These are phyloP conservation scores for Umbellularia californica DNA, from an alignment of 164 flowering plant species.

Conservation along the genomic window DNA sequence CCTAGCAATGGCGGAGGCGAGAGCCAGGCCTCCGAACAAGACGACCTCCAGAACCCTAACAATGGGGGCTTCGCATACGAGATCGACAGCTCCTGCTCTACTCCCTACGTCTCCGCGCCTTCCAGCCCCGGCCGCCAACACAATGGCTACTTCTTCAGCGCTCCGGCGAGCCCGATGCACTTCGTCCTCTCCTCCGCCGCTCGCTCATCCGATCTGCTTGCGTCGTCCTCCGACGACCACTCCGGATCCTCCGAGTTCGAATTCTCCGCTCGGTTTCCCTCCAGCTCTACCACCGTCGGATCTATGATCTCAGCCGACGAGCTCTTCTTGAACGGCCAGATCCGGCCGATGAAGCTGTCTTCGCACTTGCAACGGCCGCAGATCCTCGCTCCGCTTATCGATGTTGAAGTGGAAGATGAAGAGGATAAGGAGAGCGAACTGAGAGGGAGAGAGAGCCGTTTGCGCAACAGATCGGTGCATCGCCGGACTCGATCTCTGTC, in stretches of 20 bases:
- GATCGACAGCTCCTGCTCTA: constrained; percentile 58
- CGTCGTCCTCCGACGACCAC: constrained; percentile 8
- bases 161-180: constrained; percentile 72
- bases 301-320: constrained; percentile 76
- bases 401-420: constrained; percentile 41
- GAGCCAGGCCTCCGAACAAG: constrained; percentile 10
- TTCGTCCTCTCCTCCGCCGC: constrained; percentile 22
- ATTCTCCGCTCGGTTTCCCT: constrained; percentile 42
- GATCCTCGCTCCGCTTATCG: constrained; percentile 39
- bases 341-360: constrained; percentile 69
- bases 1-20: constrained; percentile 16
- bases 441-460: constrained; percentile 53
- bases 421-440: constrained; percentile 18
- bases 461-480: constrained; percentile 39
- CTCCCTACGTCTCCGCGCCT: constrained; percentile 68
- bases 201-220: constrained; percentile 1
- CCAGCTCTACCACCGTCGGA: constrained; percentile 19
- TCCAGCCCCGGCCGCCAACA: constrained; percentile 51
- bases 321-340: constrained; percentile 70
- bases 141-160: constrained; percentile 52
- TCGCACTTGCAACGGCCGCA: constrained; percentile 60
- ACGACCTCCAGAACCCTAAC: constrained; percentile 22
- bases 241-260: constrained; percentile 39
- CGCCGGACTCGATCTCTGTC: constrained; percentile 61
- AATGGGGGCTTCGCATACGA: constrained; percentile 28